Base-by-base conservation (phyloP, 768 basidiomycete species). In the Rhodocollybia butyracea region DNA sequence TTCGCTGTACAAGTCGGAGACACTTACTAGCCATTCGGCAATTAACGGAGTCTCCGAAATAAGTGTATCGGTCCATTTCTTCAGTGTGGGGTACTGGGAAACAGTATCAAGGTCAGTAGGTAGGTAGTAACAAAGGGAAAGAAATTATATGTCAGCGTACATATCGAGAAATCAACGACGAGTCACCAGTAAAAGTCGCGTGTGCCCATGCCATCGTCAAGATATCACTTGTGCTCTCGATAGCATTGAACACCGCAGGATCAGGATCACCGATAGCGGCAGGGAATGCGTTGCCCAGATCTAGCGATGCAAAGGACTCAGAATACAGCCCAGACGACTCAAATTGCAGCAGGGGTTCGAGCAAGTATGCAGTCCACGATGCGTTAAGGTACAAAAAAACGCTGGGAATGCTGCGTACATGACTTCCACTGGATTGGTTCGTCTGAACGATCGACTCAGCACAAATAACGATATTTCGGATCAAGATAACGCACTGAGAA, bases 341-440 rank as follows among this genome's bases (percentile, higher is more conserved):
- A 17, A 41, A 43, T 57, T 72, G 68, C 41, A 81, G 73, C 5
- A 80, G 64, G 13, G 77, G 74, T 15, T 73, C 64, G 6, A 81
- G 67, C 5, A 79, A 66, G 54, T 74, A 74, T 61, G 72, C 73
- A 0, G 74, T 73, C 21, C 75, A 66, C 0, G 43, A 57, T 2
- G 73, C 64, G 58, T 77, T 74, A 51, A 69, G 62, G 46, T 76
- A 76, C 48, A 78, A 60, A n/a, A n/a, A 55, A 74, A 66, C 2
- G 69, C 54, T 17, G 61, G 77, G 64, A 72, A 77, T 3, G 72
- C 54, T 27, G 77, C 59, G 59, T 66, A 76, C 27, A 78, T 65
- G 3, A 67, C 66, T 29, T 76, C 75, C 15, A 76, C 73, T 3
- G 74, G 68, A 56, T 74, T 78, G 21, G 70, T 70, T 19, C 68